Base-by-base conservation (phyloP, 2,329 filamentous ascomycete genomes). In the Fusarium transvaalense region DNA sequence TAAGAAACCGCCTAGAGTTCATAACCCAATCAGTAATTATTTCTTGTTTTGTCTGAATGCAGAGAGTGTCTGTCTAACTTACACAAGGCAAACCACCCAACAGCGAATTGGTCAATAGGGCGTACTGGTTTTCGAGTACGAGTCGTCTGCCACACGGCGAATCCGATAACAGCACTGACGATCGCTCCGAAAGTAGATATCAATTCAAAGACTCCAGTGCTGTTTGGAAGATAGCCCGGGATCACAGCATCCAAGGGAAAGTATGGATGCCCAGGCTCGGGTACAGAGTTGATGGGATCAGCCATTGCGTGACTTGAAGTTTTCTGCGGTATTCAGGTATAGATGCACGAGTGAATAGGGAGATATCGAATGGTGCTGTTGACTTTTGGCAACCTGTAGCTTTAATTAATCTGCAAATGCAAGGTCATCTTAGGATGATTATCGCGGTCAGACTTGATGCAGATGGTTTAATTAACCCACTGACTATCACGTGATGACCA, bases 61-160 rank as follows among this genome's bases (percentile, higher is more conserved):
- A 63, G 35, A 6, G 2, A 19, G 29, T 21, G 4, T 37, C 43
- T 43, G 35, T 37, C 43, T 43, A 31, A 65, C 67, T 27, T 71
- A 88, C 86, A 88, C 43, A 87, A 66, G 3, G 83, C 78, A 71
- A 88, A 89, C 87, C 87, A 89, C 15, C 78, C 78, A 6, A 84
- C 79, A 9, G 82, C 77, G 32, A 81, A 78, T 58, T 81, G 78
- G 15, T 86, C 83, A 19, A 76, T 59, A 2, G 68, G 31, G 19
- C 75, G 70, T 48, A 77, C 58, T 19, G 64, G 53, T 31, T 61
- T 42, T 17, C 51, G 65, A 45, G 69, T 66, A 52, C 65, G 66
- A 7, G 56, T 53, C 13, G 76, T 64, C 56, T 73, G 70, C 48
- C 68, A 59, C 34, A 76, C 63, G 3, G 79, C 76, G 1, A 71